Evolutionary conservation across 164 flowering plant genomes (phyloP).

Genomic region (Kingdonia uniflora): DNA sequence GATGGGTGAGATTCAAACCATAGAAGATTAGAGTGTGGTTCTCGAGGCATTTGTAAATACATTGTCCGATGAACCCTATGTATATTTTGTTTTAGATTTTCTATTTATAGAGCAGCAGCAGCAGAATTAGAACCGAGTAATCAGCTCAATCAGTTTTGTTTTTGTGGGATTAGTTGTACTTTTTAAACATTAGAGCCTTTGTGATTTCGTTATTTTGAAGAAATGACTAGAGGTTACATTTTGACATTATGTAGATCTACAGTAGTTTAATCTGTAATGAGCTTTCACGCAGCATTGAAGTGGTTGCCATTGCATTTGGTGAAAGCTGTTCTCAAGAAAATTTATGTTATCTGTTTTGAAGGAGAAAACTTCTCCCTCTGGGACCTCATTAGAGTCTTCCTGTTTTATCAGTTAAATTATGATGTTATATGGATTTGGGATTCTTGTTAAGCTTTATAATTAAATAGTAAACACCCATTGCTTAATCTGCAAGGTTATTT

Average conservation of each 20-base stretch:
- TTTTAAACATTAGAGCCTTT: constrained; percentile 3
- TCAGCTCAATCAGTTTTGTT: constrained; percentile 51
- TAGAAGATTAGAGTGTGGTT: constrained; percentile 51
- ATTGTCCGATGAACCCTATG: constrained; percentile 32
- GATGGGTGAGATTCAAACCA: constrained; percentile 98
- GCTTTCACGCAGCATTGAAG: too few relatives aligned
- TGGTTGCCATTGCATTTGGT: too few relatives aligned
- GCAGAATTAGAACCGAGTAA: constrained; percentile 21
- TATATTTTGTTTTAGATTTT: constrained; percentile 28
- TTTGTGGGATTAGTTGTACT: constrained; percentile 4
- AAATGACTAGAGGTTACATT: neutral
- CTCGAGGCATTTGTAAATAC: constrained; percentile 40
- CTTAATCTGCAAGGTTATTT: too few relatives aligned
- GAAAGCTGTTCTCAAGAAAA: too few relatives aligned
- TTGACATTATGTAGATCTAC: neutral
- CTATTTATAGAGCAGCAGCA: constrained; percentile 16
- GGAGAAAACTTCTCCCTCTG: too few relatives aligned
- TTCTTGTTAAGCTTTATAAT: too few relatives aligned
- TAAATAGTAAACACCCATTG: too few relatives aligned
- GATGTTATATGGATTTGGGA: too few relatives aligned
- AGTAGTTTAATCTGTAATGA: too few relatives aligned
- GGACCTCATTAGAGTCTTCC: too few relatives aligned
- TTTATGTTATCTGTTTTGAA: too few relatives aligned
- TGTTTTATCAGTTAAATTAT: too few relatives aligned
- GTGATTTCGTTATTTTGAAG: constrained; percentile 6